Evolutionary conservation across 192 early-diverging fungal species (phyloP).

Genomic region (Backusella mclennaniae): DNA sequence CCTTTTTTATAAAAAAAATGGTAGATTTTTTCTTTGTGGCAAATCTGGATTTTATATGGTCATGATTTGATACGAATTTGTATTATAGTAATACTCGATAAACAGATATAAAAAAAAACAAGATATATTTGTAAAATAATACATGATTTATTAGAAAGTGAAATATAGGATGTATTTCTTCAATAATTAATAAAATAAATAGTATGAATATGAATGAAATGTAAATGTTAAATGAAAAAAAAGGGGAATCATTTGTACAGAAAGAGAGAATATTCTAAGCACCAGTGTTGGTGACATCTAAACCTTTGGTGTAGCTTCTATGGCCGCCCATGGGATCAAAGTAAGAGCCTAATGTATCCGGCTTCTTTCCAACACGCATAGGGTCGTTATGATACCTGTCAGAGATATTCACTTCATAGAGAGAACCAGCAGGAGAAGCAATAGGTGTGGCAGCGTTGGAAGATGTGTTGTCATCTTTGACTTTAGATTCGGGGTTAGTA

Average conservation of each 20-base stretch:
- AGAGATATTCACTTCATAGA: not conserved
- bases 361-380: constrained; percentile 6
- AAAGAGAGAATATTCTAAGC: constrained; percentile 8
- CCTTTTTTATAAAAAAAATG: not conserved
- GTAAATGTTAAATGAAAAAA: not conserved
- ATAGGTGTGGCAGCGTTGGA: constrained; percentile 3
- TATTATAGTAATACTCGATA: too few species aligned
- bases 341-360: constrained; percentile 18
- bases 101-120: too few species aligned
- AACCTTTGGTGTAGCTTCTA: not conserved
- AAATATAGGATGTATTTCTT: not conserved
- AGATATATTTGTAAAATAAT: not conserved
- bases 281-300: constrained; percentile 23
- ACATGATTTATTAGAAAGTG: not conserved
- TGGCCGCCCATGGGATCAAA: constrained; percentile 27
- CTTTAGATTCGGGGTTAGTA: not conserved
- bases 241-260: not conserved
- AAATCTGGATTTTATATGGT: not conserved
- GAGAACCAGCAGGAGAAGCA: not conserved
- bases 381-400: constrained; percentile 20
- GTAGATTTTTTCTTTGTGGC: not conserved
- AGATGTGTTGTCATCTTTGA: not conserved
- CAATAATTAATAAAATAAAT: not conserved
- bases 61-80: too few species aligned
- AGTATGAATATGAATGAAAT: not conserved